These are phyloP conservation scores for Kluyveromyces sp. DNA, from an alignment of 1,139 yeast species.

Conservation along the genomic window DNA sequence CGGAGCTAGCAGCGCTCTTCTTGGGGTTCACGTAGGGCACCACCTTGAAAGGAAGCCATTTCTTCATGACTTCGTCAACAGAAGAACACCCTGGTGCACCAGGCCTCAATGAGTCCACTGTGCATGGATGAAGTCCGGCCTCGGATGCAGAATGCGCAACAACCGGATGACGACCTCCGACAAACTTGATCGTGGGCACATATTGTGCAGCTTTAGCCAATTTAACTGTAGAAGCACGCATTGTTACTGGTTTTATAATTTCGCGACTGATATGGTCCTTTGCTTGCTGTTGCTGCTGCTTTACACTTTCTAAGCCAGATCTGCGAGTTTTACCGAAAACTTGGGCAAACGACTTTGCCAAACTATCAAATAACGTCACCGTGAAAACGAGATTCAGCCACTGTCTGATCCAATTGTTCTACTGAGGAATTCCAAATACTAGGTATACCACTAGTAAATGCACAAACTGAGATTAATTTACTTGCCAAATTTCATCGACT, in stretches of 20 bases:
- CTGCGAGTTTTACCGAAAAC: not conserved
- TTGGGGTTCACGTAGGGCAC: constrained; percentile 29
- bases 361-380: constrained; percentile 4
- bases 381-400: not conserved
- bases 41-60: constrained; percentile 24
- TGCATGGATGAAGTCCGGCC: constrained; percentile 39
- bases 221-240: constrained; percentile 30
- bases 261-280: not conserved
- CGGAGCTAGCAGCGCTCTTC: constrained; percentile 1
- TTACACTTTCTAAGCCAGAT: not conserved
- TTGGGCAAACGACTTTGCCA: constrained; percentile 4
- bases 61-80: constrained; percentile 24
- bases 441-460: too few relatives aligned
- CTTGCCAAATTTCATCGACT: too few relatives aligned
- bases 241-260: constrained; percentile 11
- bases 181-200: constrained; percentile 54
- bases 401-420: too few relatives aligned
- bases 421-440: too few relatives aligned
- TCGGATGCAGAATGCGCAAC: constrained; percentile 24
- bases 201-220: constrained; percentile 30
- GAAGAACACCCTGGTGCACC: constrained; percentile 27
- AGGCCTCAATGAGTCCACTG: constrained; percentile 38
- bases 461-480: too few relatives aligned
- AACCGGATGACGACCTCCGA: constrained; percentile 39
- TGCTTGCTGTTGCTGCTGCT: too few relatives aligned